A percentile compares a stretch with the other conserved stretches of the same genome.
These are phyloP conservation scores for Nakazawaea molendinolei DNA, from an alignment of 805 yeast species.

Conservation along the genomic window DNA sequence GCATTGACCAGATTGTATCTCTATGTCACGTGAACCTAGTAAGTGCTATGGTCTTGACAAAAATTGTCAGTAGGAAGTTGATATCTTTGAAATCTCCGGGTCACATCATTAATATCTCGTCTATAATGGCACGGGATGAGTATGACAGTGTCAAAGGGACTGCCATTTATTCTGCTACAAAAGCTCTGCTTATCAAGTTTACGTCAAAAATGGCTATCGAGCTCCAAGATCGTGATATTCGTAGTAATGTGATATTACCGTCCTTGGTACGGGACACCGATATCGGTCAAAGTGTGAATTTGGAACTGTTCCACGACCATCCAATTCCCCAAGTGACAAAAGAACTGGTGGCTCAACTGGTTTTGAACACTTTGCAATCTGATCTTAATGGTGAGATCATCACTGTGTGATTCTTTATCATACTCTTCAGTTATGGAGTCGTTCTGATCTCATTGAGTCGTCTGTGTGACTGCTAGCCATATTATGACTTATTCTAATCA, in stretches of 20 bases:
- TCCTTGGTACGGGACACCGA: conserved; percentile 63
- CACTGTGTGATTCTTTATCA: background rate
- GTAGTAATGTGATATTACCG: conserved; percentile 64
- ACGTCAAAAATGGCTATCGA: conserved; percentile 56
- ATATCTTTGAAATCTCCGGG: conserved; percentile 28
- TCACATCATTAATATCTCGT: conserved; percentile 57
- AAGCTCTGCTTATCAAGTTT: conserved; percentile 64
- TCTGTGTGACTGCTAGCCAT: no score
- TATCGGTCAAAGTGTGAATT: conserved; percentile 41
- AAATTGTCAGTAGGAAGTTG: conserved; percentile 45
- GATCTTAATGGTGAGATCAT: conserved; percentile 4
- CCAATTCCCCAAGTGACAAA: conserved; percentile 2
- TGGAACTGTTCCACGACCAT: conserved; percentile 2
- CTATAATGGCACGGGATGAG: conserved; percentile 47
- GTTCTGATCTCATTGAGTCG: no score
- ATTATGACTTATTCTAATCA: no score
- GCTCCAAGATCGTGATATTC: conserved; percentile 40
- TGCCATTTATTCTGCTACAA: conserved; percentile 60
- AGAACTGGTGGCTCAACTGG: conserved; percentile 2
- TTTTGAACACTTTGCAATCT: background rate
- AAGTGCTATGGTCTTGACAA: conserved; percentile 56
- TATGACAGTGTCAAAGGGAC: conserved; percentile 42
- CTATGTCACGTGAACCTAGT: conserved; percentile 51
- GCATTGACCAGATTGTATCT: conserved; percentile 31
- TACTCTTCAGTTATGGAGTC: no score